These are phyloP conservation scores for Globisporangium middletonii DNA, from an alignment of 352 stramenopile species.

Conservation along the genomic window DNA sequence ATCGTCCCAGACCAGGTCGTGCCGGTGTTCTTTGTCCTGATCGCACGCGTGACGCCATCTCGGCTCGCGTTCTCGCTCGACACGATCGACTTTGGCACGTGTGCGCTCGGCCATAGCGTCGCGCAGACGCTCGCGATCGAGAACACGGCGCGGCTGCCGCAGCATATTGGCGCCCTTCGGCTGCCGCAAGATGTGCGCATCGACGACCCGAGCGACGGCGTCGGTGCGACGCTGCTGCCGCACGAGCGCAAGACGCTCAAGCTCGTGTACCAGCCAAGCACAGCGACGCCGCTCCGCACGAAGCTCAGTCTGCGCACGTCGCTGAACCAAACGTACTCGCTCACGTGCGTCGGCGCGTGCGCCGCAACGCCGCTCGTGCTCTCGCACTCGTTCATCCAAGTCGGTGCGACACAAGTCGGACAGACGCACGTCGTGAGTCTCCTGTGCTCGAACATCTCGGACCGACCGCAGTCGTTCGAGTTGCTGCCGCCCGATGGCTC, in stretches of 20 bases:
- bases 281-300: neutral
- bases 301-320: constrained; percentile 29
- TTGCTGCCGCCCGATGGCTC: constrained; percentile 23
- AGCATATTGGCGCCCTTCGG: constrained; percentile 24
- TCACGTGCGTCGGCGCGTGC: constrained; percentile 26
- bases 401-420: constrained; percentile 31
- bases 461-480: constrained; percentile 22
- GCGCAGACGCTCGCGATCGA: constrained; percentile 22
- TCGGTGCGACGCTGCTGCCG: constrained; percentile 26
- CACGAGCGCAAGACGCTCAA: constrained; percentile 19
- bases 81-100: constrained; percentile 28
- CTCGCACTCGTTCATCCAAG: constrained; percentile 25
- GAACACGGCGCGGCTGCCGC: constrained; percentile 25
- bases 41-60: constrained; percentile 23
- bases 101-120: constrained; percentile 33
- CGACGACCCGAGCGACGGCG: constrained; percentile 19
- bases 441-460: constrained; percentile 26
- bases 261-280: constrained; percentile 27
- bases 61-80: constrained; percentile 11
- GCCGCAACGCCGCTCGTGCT: constrained; percentile 23
- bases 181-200: constrained; percentile 23
- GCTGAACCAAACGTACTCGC: constrained; percentile 26
- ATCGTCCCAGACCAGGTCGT: constrained; percentile 56
- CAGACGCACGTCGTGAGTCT: constrained; percentile 31
- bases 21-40: constrained; percentile 31